These are phyloP conservation scores for Jamesozyma rosinii DNA, from an alignment of 805 yeast species.

Conservation along the genomic window DNA sequence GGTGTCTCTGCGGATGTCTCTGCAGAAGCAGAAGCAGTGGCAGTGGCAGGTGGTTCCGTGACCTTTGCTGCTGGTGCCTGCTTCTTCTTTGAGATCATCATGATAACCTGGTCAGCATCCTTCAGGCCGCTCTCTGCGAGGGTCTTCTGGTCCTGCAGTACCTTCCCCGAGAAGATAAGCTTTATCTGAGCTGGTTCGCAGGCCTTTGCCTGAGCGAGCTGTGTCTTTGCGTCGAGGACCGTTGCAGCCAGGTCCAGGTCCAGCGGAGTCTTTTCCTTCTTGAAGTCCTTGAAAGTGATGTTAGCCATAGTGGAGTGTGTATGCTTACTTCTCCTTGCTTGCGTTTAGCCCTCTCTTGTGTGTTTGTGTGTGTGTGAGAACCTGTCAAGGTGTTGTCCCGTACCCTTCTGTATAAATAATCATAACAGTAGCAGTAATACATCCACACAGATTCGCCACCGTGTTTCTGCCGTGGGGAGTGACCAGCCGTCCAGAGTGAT, in stretches of 20 bases:
- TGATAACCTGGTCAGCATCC: constrained; percentile 79
- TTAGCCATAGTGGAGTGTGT: constrained; percentile 13
- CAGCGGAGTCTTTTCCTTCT: constrained; percentile 76
- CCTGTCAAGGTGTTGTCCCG: too few relatives aligned
- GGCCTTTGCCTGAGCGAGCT: constrained; percentile 56
- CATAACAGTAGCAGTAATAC: too few relatives aligned
- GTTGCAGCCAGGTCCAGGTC: constrained; percentile 65
- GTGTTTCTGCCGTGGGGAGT: too few relatives aligned
- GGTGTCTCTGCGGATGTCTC: constrained; percentile 14
- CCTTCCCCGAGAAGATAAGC: constrained; percentile 87
- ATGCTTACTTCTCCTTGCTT: too few relatives aligned
- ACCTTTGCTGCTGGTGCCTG: constrained; percentile 17
- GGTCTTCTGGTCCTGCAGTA: constrained; percentile 73
- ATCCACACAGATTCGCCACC: too few relatives aligned
- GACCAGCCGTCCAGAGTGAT: too few relatives aligned
- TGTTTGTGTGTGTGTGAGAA: too few relatives aligned
- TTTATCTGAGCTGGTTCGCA: constrained; percentile 70
- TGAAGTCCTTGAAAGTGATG: constrained; percentile 69
- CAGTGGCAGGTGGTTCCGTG: constrained; percentile 8
- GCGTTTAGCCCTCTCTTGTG: too few relatives aligned
- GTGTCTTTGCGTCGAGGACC: constrained; percentile 62
- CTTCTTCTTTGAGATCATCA: constrained; percentile 68
- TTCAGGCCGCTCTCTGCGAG: constrained; percentile 66
- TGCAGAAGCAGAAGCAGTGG: constrained; percentile 14
- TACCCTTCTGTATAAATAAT: too few relatives aligned